These are phyloP conservation scores for Aspergillus ochraceus DNA, from an alignment of 2,329 filamentous ascomycete species.

Conservation along the genomic window DNA sequence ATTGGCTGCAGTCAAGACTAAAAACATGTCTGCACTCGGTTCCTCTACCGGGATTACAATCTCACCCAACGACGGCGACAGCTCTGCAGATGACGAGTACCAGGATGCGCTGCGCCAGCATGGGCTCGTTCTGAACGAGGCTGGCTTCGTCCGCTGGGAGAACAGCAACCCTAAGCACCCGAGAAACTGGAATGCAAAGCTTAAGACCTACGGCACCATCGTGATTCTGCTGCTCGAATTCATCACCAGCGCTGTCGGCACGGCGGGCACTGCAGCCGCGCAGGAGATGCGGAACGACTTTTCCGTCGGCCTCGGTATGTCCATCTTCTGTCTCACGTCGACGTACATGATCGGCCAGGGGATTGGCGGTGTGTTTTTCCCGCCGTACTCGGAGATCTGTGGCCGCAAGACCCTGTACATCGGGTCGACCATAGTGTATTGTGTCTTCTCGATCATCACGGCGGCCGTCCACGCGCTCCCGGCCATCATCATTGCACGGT, in stretches of 20 bases:
- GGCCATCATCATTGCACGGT: slow-evolving; percentile 5
- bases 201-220: slow-evolving; percentile 4
- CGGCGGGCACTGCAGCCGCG: slow-evolving; percentile 3
- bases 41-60: background rate
- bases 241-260: slow-evolving; percentile 2
- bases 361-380: slow-evolving; percentile 2
- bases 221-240: slow-evolving; percentile 7
- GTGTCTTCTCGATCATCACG: background rate
- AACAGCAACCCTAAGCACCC: slow-evolving; percentile 2
- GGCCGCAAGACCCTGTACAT: slow-evolving; percentile 4
- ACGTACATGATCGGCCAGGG: slow-evolving; percentile 5
- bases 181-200: slow-evolving; percentile 1
- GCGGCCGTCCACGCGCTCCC: slow-evolving; percentile 1
- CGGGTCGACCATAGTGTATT: background rate
- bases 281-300: slow-evolving; percentile 6
- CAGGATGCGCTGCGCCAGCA: background rate
- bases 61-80: background rate
- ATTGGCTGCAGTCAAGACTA: background rate
- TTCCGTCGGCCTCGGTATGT: background rate
- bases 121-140: background rate
- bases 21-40: background rate
- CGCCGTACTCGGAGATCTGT: slow-evolving; percentile 6
- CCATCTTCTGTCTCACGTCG: background rate
- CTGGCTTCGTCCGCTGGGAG: slow-evolving; percentile 1
- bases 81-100: background rate